Base-by-base conservation (phyloP, 169 alveolate species). In the Plasmodium chabaudi region DNA sequence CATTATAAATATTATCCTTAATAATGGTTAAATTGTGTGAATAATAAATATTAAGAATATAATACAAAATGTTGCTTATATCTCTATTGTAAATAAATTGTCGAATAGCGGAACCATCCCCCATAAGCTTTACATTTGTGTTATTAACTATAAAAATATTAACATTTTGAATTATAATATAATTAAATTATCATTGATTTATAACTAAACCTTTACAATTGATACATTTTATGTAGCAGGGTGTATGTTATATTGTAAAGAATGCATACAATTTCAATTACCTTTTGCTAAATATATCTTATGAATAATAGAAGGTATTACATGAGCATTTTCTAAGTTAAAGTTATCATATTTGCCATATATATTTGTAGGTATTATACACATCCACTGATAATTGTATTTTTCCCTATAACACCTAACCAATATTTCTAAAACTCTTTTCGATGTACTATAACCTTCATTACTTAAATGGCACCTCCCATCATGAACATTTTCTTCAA, bases 261-360 rank as follows among this genome's bases (percentile, higher is more conserved):
- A 57, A 51, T 0, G n/a, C 4, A 57, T n/a, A 13, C 4, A 12
- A 5, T 12, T 15, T 13, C 21, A 27, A 56, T 6, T 79, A 79
- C 89, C 89, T 79, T 82, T 82, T 13, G 90, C 90, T 70, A 82
- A 68, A 56, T 82, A 82, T 72, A 82, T 82, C 61, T 82, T 82
- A 82, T 82, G 90, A 55, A 82, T 82, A 55, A 82, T 82, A 42
- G 79, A 82, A 7, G 90, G 90, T 21, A 82, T 70, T 53, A 82
- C 82, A 51, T 82, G 90, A 7, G 72, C 17, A 82, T 55, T 56
- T 21, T 46, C 53, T 67, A 82, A 53, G 25, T 82, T 82, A 47
- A 82, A 82, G 25, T 82, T 82, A 60, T 82, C 90, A 70, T 82
- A 82, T 82, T 82, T 82, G 3, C 90, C 90, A 19, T 82, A 82